Evolutionary conservation across 371 early-diverging fungal genomes (phyloP).

Genomic region (Mucor saturninus): DNA sequence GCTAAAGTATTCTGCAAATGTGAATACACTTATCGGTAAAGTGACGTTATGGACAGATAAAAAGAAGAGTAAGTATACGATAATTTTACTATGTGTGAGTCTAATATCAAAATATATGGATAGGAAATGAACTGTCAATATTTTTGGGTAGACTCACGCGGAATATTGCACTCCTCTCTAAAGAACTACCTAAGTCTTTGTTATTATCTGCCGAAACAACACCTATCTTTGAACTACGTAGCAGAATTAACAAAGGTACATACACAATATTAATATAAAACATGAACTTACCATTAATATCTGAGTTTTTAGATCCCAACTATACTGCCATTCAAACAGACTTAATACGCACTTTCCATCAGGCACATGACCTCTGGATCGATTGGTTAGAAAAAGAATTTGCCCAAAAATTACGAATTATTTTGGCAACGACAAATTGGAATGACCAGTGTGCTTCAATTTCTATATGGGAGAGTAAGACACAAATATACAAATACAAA

Average conservation of each 20-base stretch:
- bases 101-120: no score
- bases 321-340: slow-evolving; percentile 28
- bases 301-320: slow-evolving; percentile 32
- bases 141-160: slow-evolving; percentile 44
- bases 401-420: slow-evolving; percentile 18
- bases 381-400: slow-evolving; percentile 33
- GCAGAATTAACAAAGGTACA: slow-evolving; percentile 41
- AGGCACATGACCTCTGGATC: slow-evolving; percentile 54
- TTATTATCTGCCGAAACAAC: slow-evolving; percentile 19
- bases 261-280: neutral
- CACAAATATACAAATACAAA: no score
- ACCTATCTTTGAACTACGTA: slow-evolving; percentile 34
- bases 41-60: slow-evolving; percentile 29
- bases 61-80: slow-evolving; percentile 10
- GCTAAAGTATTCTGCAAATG: slow-evolving; percentile 15
- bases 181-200: slow-evolving; percentile 38
- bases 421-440: slow-evolving; percentile 27
- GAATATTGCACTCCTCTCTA: slow-evolving; percentile 37
- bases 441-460: slow-evolving; percentile 39
- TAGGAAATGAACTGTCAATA: slow-evolving; percentile 34
- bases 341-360: slow-evolving; percentile 28
- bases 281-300: neutral
- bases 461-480: slow-evolving; percentile 44
- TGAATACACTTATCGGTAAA: slow-evolving; percentile 16
- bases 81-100: neutral